Conservation (phyloP, 306 rosid species). For the Rosa lucieae region DNA sequence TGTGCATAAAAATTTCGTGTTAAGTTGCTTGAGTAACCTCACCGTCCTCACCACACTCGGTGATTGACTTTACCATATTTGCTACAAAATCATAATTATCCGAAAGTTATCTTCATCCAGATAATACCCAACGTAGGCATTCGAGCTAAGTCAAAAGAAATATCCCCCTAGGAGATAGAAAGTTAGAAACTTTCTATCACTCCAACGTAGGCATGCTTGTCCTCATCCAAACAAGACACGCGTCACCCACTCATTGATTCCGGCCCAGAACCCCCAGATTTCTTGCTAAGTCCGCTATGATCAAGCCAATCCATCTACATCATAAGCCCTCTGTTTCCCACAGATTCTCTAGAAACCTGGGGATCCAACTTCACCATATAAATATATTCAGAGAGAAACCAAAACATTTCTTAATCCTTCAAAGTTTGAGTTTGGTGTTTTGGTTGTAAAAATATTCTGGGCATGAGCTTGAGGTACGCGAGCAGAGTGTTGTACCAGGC, state of each 20-base stretch:
- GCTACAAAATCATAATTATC: no score
- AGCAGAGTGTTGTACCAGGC: conserved; percentile 40
- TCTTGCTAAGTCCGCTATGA: not conserved
- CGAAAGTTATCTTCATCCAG: no score
- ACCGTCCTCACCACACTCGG: no score
- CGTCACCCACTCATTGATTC: conserved; percentile 17
- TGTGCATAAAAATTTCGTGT: no score
- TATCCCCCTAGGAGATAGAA: not conserved
- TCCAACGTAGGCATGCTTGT: conserved; percentile 6
- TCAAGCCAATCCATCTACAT: not conserved
- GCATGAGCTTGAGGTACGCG: conserved; percentile 50
- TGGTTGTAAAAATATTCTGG: not conserved
- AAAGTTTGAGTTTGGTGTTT: not conserved
- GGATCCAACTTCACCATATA: not conserved
- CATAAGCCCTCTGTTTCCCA: conserved; percentile 31
- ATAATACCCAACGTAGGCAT: no score
- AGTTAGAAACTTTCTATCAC: not conserved
- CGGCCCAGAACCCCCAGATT: not conserved
- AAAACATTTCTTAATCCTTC: not conserved
- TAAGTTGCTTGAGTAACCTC: no score
- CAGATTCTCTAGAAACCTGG: conserved; percentile 8
- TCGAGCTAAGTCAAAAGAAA: not conserved
- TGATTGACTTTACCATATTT: no score
- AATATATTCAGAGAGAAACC: not conserved
- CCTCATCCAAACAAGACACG: conserved; percentile 21